Evolutionary conservation across 345 rosid genomes (phyloP).

Genomic region (Syzygium aqueum): DNA sequence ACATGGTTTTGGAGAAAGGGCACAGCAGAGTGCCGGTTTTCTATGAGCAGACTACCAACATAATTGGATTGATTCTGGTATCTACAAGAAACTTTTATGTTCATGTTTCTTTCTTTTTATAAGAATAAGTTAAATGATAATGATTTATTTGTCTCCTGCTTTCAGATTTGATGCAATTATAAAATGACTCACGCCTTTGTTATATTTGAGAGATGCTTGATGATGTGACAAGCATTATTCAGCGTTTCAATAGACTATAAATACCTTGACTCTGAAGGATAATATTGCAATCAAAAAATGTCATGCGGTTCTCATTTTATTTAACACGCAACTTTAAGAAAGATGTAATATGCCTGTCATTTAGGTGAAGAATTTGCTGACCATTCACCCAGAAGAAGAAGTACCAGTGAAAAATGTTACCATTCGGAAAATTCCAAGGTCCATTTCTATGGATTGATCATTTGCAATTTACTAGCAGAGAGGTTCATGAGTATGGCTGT

Average conservation of each 20-base stretch:
- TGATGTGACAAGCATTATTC: not conserved
- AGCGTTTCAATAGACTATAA: not conserved
- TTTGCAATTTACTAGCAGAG: not conserved
- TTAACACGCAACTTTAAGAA: not conserved
- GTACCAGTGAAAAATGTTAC: constrained; percentile 79
- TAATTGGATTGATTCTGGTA: constrained; percentile 89
- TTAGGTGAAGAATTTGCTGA: constrained; percentile 80
- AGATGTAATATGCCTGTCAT: not conserved
- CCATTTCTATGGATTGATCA: not conserved
- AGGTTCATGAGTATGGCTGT: not conserved
- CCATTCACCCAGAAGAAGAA: constrained; percentile 76
- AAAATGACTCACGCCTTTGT: not conserved
- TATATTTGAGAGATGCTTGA: not conserved
- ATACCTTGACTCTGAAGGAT: not conserved
- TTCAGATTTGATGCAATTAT: not conserved
- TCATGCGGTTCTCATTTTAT: not conserved
- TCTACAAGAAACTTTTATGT: not conserved
- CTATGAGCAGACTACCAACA: constrained; percentile 82
- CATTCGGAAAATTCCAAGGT: constrained; percentile 90
- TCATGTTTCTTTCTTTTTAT: not conserved
- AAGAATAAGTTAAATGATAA: not conserved
- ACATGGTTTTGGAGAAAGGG: constrained; percentile 81
- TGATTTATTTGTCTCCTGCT: not conserved
- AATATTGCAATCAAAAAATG: not conserved
- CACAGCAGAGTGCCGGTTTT: constrained; percentile 98